Conservation (phyloP, 345 rosid genomes). For the Syzygium oleosum region DNA sequence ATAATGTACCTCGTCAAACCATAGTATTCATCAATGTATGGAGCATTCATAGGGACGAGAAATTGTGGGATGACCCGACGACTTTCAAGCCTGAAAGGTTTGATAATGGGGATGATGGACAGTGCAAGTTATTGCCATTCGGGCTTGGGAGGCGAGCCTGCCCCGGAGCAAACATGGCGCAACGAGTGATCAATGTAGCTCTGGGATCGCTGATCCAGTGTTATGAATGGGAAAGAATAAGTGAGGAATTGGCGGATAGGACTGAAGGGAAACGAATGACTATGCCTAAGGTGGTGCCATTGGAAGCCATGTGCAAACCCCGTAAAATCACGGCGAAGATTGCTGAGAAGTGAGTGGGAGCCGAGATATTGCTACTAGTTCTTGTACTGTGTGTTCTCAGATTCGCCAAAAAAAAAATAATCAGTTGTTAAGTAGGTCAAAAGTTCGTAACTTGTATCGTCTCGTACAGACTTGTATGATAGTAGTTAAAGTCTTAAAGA, state of each 20-base stretch:
- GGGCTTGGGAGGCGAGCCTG: neutral
- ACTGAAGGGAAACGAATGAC: conserved; percentile 22
- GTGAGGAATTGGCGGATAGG: conserved; percentile 27
- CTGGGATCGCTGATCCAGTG: neutral
- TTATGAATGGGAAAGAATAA: neutral
- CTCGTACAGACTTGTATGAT: neutral
- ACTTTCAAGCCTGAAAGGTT: conserved; percentile 46
- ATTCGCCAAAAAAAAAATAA: neutral
- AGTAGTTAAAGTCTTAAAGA: neutral
- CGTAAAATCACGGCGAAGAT: neutral
- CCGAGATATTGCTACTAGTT: neutral
- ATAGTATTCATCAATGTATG: conserved; percentile 37
- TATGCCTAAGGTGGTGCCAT: conserved; percentile 28
- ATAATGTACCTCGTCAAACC: conserved; percentile 32
- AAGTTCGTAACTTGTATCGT: neutral
- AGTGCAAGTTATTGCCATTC: neutral
- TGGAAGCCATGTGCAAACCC: conserved; percentile 25
- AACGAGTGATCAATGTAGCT: neutral
- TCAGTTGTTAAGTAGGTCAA: neutral
- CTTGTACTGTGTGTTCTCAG: neutral
- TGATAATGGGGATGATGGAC: conserved; percentile 1
- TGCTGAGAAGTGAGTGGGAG: neutral
- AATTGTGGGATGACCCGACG: conserved; percentile 30
- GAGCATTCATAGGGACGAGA: conserved; percentile 52
- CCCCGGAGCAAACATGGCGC: neutral